Evolutionary conservation across 108 stramenopile species (phyloP).

Genomic region (Discostella pseudostelligera): DNA sequence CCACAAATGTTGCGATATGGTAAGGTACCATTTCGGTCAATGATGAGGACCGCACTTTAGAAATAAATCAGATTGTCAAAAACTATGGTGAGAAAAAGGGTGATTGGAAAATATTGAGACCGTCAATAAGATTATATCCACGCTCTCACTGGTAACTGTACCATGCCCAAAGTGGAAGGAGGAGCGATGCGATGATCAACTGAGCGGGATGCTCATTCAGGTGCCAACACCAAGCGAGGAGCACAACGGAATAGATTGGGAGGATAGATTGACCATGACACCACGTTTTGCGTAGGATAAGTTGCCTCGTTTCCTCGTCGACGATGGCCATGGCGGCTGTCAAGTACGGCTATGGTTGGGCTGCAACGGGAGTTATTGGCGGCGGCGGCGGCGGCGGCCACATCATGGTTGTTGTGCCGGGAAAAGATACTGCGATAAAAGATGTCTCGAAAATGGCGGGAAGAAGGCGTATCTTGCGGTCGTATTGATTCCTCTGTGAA

Average conservation of each 20-base stretch:
- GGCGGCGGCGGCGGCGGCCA: too few species aligned
- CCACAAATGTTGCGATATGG: constrained; percentile 8
- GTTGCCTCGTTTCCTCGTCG: constrained; percentile 35
- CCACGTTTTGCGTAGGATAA: constrained; percentile 41
- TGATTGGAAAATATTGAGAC: neutral
- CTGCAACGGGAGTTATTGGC: too few species aligned
- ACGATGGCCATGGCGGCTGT: constrained; percentile 8
- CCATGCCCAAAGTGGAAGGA: constrained; percentile 32
- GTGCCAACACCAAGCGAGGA: constrained; percentile 21
- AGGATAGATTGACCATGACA: constrained; percentile 37
- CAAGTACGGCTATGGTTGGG: too few species aligned
- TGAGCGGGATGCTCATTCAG: constrained; percentile 3
- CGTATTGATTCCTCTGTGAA: too few species aligned
- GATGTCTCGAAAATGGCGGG: too few species aligned
- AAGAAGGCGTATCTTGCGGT: too few species aligned
- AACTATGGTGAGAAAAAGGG: neutral
- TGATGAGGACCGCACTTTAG: constrained; percentile 5
- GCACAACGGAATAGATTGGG: constrained; percentile 21
- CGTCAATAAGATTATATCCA: neutral
- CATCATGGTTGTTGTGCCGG: too few species aligned
- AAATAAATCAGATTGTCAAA: neutral
- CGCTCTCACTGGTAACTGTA: constrained; percentile 14
- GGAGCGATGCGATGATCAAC: constrained; percentile 16
- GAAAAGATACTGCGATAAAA: too few species aligned
- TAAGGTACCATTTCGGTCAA: constrained; percentile 1